These are phyloP conservation scores for Leishmania braziliensis DNA, from an alignment of 208 protist genomes.

Conservation along the genomic window DNA sequence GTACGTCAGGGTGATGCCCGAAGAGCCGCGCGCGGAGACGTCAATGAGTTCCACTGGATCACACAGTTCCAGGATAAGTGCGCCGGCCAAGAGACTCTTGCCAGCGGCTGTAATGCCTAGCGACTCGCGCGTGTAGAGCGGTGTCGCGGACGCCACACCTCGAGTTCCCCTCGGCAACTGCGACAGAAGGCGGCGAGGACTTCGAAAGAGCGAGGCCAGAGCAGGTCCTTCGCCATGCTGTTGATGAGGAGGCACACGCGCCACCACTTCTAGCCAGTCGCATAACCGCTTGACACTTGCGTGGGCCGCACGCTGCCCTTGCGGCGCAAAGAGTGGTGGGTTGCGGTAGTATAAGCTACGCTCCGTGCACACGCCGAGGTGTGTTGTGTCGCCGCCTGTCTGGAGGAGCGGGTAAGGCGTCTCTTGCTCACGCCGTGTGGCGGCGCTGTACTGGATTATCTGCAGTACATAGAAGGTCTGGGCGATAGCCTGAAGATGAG, in stretches of 20 bases:
- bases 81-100: slow-evolving; percentile 44
- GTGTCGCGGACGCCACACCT: neutral
- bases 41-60: slow-evolving; percentile 13
- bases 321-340: slow-evolving; percentile 49
- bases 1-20: slow-evolving; percentile 21
- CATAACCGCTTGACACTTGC: slow-evolving; percentile 32
- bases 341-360: slow-evolving; percentile 82
- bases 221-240: neutral
- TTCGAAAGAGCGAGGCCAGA: slow-evolving; percentile 13
- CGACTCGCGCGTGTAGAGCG: slow-evolving; percentile 46
- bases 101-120: slow-evolving; percentile 48
- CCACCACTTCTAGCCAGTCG: slow-evolving; percentile 29
- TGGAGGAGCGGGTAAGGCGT: neutral
- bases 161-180: neutral
- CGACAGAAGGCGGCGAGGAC: slow-evolving; percentile 5
- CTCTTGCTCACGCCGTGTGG: neutral
- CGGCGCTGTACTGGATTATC: slow-evolving; percentile 1
- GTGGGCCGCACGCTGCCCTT: slow-evolving; percentile 38
- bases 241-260: slow-evolving; percentile 8
- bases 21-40: slow-evolving; percentile 7
- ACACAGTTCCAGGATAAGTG: slow-evolving; percentile 29
- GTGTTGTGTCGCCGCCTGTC: neutral
- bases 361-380: slow-evolving; percentile 51
- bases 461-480: slow-evolving; percentile 23
- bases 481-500: slow-evolving; percentile 26